Percentiles rank a stretch among this genome's conserved stretches.
Evolutionary conservation across 2,329 filamentous ascomycete species (phyloP).

Genomic region (Curvularia spicifera): DNA sequence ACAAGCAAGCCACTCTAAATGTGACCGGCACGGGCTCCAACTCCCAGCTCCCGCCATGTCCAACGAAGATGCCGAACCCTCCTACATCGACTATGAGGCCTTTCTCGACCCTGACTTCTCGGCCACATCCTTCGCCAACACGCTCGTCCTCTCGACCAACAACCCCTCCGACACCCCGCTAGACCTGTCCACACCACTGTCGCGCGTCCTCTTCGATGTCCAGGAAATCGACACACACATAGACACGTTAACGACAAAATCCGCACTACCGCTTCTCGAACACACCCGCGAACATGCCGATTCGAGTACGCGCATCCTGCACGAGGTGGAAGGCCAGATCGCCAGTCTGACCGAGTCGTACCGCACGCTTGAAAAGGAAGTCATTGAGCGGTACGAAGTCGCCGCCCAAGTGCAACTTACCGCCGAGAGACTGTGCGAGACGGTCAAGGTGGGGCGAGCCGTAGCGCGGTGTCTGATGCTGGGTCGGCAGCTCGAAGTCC

Average conservation of each 20-base stretch:
- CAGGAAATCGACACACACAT: slow-evolving; percentile 98
- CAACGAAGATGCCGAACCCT: slow-evolving; percentile 61
- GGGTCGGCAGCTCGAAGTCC: slow-evolving; percentile 85
- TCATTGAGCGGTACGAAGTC: slow-evolving; percentile 81
- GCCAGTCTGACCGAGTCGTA: slow-evolving; percentile 83
- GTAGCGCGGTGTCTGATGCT: slow-evolving; percentile 81
- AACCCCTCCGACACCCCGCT: slow-evolving; percentile 87
- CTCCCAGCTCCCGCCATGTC: slow-evolving; percentile 32
- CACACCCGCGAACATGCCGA: slow-evolving; percentile 77
- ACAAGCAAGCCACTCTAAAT: neutral
- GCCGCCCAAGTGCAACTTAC: slow-evolving; percentile 82
- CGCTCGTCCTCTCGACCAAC: slow-evolving; percentile 86
- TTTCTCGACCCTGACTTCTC: slow-evolving; percentile 86
- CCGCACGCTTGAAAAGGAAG: slow-evolving; percentile 82
- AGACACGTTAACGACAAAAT: slow-evolving; percentile 83
- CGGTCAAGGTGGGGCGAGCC: slow-evolving; percentile 75
- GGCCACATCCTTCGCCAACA: slow-evolving; percentile 82
- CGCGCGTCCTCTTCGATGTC: slow-evolving; percentile 91
- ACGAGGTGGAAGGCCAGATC: slow-evolving; percentile 80
- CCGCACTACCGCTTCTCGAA: slow-evolving; percentile 77
- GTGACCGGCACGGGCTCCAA: neutral
- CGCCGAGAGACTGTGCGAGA: slow-evolving; percentile 79
- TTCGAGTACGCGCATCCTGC: slow-evolving; percentile 73
- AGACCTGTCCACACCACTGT: slow-evolving; percentile 92
- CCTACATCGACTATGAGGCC: slow-evolving; percentile 95